Base-by-base conservation (phyloP, 768 basidiomycete genomes). In the Mycena alexandri region DNA sequence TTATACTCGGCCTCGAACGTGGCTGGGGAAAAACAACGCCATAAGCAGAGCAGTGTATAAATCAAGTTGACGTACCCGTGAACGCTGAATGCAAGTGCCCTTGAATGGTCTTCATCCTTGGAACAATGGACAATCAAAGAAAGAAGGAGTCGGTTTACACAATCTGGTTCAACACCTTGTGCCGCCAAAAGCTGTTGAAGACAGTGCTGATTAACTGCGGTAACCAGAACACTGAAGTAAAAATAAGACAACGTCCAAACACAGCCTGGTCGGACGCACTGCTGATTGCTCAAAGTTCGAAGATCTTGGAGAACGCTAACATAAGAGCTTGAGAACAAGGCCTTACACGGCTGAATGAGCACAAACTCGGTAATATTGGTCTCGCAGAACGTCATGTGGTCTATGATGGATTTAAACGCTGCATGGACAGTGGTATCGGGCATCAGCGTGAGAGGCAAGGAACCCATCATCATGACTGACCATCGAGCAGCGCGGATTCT, bases 351-450 rank as follows among this genome's bases (percentile, higher is more conserved):
- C 19, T 29, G 56, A 54, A 67, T 47, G 16, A 56, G 77, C 57
- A 79, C 86, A 72, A 77, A 95, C 93, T 93, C 91, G 70, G 91
- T 89, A 71, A 95, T 84, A 77, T 84, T 88, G 57, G 80, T 79
- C 76, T 95, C 94, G 66, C 87, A 84, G 79, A 90, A 87, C 55
- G 83, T 79, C 87, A 93, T 89, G 82, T 91, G 87, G 80, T 93
- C 88, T 67, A 95, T 87, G 75, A 95, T 90, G 68, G 90, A 87
- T 75, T 87, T 87, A 80, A 93, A 90, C 47, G 89, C 94, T 95
- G 76, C 70, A 73, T 53, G 73, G 72, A 68, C 65, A 65, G 57
- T 22, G 29, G 29, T 29, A 29, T 29, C 29, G 29, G 29, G 3
- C 21, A 65, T 59, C 57, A 59, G 51, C 71, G 71, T 74, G 65